These are phyloP conservation scores for Nicotiana benthamiana DNA, from an alignment of 257 asterid species.

Conservation along the genomic window DNA sequence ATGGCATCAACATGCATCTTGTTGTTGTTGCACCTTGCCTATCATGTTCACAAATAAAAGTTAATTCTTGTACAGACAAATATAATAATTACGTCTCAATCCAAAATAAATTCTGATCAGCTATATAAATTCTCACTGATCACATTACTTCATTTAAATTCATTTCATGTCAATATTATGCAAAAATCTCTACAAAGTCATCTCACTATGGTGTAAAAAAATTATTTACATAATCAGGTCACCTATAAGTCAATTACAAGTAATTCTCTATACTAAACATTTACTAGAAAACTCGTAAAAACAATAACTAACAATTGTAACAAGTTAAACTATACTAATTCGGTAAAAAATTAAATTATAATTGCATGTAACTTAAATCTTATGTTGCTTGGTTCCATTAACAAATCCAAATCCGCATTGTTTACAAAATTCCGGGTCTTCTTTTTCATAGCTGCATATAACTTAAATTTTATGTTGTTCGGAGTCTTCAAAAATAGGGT, in stretches of 20 bases:
- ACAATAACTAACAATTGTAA: background rate
- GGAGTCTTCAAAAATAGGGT: background rate
- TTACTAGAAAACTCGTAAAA: background rate
- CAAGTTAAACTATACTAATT: background rate
- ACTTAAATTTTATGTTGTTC: background rate
- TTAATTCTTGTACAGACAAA: background rate
- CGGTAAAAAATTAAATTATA: background rate
- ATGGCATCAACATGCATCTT: background rate
- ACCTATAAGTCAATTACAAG: background rate
- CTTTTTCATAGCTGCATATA: too few species aligned
- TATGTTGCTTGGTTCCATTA: background rate
- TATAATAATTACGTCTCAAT: too few species aligned
- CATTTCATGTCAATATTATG: too few species aligned
- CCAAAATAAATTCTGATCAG: too few species aligned
- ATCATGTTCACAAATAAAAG: background rate
- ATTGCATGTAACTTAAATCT: background rate
- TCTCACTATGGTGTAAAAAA: background rate
- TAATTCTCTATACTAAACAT: background rate
- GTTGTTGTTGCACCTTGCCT: conserved; percentile 6
- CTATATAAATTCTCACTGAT: too few species aligned
- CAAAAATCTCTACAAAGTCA: background rate
- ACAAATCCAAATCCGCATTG: too few species aligned
- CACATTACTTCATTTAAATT: too few species aligned
- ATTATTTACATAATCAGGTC: background rate
- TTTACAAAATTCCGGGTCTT: too few species aligned